phyloP scores from a whole-genome alignment of 1,284 basidiomycete species.

The Malassezia brasiliensis region DNA sequence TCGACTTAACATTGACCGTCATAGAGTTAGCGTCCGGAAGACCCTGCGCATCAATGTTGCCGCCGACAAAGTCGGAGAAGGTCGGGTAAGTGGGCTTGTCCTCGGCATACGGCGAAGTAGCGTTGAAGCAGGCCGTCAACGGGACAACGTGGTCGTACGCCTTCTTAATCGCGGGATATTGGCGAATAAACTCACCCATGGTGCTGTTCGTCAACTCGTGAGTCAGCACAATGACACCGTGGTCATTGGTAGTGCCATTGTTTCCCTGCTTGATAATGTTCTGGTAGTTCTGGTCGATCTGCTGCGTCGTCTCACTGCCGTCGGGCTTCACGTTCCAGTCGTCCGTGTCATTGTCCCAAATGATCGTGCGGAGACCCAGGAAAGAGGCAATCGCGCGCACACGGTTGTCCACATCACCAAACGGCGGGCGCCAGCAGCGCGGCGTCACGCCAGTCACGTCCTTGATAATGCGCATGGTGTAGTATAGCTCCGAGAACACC shows the following conservation, averaged over 20 bases:
- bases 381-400: constrained; percentile 52
- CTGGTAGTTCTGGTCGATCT: constrained; percentile 51
- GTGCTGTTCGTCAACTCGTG: constrained; percentile 44
- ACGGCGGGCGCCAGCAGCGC: constrained; percentile 52
- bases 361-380: constrained; percentile 52
- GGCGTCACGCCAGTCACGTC: constrained; percentile 52
- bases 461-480: constrained; percentile 53
- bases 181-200: constrained; percentile 33
- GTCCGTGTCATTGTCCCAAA: constrained; percentile 52
- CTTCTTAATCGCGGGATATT: constrained; percentile 33
- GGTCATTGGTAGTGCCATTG: constrained; percentile 41
- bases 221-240: constrained; percentile 32
- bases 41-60: constrained; percentile 32
- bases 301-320: constrained; percentile 41
- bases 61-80: constrained; percentile 34
- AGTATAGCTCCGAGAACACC: constrained; percentile 55
- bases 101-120: constrained; percentile 51
- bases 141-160: constrained; percentile 43
- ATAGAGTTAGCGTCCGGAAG: constrained; percentile 24
- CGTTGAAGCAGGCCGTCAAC: constrained; percentile 41
- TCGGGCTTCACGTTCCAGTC: constrained; percentile 50
- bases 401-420: constrained; percentile 54
- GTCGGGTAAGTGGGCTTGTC: constrained; percentile 43
- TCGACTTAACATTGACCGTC: constrained; percentile 17
- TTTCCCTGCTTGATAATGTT: constrained; percentile 47